Base-by-base conservation (phyloP, 345 rosid species). In the Pistacia vera region DNA sequence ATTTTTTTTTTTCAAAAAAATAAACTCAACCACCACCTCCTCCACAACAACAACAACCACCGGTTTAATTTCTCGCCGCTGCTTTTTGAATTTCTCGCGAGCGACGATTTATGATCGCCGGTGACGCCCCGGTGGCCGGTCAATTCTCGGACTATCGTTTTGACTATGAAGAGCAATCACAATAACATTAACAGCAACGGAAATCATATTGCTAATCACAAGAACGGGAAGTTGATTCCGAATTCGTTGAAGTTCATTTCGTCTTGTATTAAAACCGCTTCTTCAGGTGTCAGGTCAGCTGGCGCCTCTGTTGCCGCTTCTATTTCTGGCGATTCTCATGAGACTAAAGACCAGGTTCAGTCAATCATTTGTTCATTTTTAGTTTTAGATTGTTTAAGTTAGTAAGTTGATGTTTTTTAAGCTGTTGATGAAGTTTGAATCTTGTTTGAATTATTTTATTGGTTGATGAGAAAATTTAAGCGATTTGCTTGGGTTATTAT, bases 251-350 rank as follows among this genome's bases (percentile, higher is more conserved):
- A 88, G 80, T 92, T 96, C 80, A 90, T 96, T 72, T 96, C 98
- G 18, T 89, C 97, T 13, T 96, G 92, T 49, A 81, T 96, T 72
- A 88, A 88, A 76, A 92, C 98, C 56, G 99, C 99, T 63, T 95
- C 99, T 57, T 90, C 97, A 49, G 97, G 99, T 63, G 99, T 95
- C 25, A 91, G 97, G 54, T 88, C 98, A 61, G 98, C 97, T 61
- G 84, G 90, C 51, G 93, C 94, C 22, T 89, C 98, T 36, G 94
- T 90, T 49, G 92, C 99, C 68, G 90, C 97, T 18, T 93, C 99
- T 8, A 85, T 95, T 54, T 85, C 98, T 48, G 75, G 93, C 8
- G 95, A 90, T 74, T 70, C 83, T 0, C 84, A 76, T 1, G 91
- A 85, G 62, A 90, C 60, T 44, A 96, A 83, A 73, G 99, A 96